These are phyloP conservation scores for Gracilaria caudata DNA, from an alignment of 23 red algal species.

Conservation along the genomic window DNA sequence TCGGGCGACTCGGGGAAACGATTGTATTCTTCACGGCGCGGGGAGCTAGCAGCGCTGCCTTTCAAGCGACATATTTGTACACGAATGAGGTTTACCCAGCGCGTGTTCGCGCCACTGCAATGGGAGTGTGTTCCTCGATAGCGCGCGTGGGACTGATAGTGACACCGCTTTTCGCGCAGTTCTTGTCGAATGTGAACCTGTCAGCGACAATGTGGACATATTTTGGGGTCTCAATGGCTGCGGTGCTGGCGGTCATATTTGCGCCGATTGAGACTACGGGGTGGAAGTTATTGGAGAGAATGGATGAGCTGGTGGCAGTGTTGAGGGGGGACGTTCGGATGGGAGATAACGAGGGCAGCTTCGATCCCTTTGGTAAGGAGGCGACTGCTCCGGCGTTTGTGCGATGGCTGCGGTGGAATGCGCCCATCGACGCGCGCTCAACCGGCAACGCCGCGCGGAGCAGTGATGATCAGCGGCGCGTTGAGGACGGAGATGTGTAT, in stretches of 20 bases:
- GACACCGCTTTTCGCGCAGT: conserved; percentile 53
- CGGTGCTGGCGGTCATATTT: conserved; percentile 38
- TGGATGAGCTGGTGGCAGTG: conserved; percentile 45
- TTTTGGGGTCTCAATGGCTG: conserved; percentile 19
- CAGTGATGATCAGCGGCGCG: neutral
- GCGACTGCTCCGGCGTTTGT: neutral
- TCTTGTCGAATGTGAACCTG: conserved; percentile 16
- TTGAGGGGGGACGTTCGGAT: neutral
- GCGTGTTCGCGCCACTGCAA: conserved; percentile 41
- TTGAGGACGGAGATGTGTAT: conserved; percentile 19
- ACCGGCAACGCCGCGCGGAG: neutral
- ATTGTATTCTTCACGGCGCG: conserved; percentile 51
- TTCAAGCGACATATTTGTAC: conserved; percentile 61
- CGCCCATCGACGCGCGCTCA: conserved; percentile 17
- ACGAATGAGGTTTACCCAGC: conserved; percentile 69
- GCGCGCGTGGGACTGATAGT: conserved; percentile 39
- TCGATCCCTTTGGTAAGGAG: conserved; percentile 22
- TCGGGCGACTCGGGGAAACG: conserved; percentile 38
- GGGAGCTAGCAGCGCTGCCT: conserved; percentile 31
- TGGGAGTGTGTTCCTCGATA: conserved; percentile 49
- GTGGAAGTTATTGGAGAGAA: conserved; percentile 26
- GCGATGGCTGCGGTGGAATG: conserved; percentile 45
- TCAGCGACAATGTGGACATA: conserved; percentile 45
- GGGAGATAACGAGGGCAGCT: neutral
- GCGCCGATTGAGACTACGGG: conserved; percentile 62